Base-by-base conservation (phyloP, 805 yeast species). In the Hanseniaspora vineae region DNA sequence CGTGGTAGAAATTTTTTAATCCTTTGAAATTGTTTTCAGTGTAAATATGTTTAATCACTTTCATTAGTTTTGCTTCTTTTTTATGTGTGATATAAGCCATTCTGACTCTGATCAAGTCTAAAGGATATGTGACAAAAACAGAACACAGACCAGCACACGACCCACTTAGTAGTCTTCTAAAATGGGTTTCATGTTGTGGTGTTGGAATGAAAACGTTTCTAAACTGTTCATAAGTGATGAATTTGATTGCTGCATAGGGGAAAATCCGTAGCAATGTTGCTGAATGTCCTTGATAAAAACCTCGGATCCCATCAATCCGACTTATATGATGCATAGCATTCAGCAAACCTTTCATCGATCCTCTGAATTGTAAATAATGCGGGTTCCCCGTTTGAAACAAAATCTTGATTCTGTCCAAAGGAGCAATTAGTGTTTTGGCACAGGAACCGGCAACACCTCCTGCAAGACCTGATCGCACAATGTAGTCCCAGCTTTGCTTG, bases 191-290 rank as follows among this genome's bases (percentile, higher is more conserved):
- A 57, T 78, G 75, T 12, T 68, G 67, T 49, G 77, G 81, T 46
- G 73, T 69, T 2, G 96, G 96, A 46, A 92, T 92, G 50, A 92
- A 64, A 1, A 84, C 48, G 12, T 84, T 72, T 51, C 98, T 68
- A 44, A 89, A 78, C 64, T 92, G 97, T 66, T 92, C 98, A 64
- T 92, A 92, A 10, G 95, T 89, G 14, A 92, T 96, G 64, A 90
- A 92, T 62, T 92, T 92, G 58, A 92, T 84, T 11, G 96, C 96
- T 3, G 98, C 97, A 62, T 92, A 92, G 1, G 98, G 98, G 62
- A 92, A 90, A 2, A 92, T 86, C 52, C 98, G 72, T 42, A 89
- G 64, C 45, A 92, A 67, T 0, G 98, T 92, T 1, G 94, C 96
- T 4, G 95, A 85, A 62, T 92, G 98, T 39, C 98, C 98, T 58